These are phyloP conservation scores for Microbotryum saponariae DNA, from an alignment of 1,284 basidiomycete genomes.

Conservation along the genomic window DNA sequence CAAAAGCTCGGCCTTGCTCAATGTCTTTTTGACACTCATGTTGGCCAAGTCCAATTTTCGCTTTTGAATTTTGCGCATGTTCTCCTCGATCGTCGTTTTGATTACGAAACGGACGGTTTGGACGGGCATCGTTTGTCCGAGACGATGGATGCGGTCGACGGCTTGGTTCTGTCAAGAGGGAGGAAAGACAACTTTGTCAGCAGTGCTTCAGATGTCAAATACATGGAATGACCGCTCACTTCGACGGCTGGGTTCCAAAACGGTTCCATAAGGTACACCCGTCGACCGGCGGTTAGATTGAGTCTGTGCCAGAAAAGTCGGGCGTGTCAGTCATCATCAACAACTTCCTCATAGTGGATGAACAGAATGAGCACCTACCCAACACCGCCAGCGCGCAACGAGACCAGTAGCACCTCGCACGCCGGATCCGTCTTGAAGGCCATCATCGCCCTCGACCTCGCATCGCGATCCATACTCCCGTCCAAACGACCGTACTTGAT, in stretches of 20 bases:
- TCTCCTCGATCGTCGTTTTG: slow-evolving; percentile 77
- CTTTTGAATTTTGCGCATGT: slow-evolving; percentile 65
- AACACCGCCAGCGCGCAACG: slow-evolving; percentile 88
- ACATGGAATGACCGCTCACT: background rate
- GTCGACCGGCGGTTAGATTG: slow-evolving; percentile 38
- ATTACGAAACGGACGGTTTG: slow-evolving; percentile 90
- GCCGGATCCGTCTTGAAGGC: slow-evolving; percentile 68
- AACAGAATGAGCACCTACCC: slow-evolving; percentile 44
- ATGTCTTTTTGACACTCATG: slow-evolving; percentile 36
- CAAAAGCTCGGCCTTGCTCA: slow-evolving; percentile 36
- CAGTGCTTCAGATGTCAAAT: background rate
- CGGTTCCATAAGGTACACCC: slow-evolving; percentile 53
- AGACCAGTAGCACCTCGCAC: slow-evolving; percentile 81
- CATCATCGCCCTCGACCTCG: slow-evolving; percentile 64
- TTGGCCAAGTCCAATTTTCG: slow-evolving; percentile 88
- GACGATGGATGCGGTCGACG: slow-evolving; percentile 63
- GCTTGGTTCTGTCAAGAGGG: slow-evolving; percentile 55
- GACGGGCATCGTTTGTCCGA: slow-evolving; percentile 84
- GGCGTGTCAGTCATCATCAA: background rate
- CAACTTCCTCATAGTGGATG: background rate
- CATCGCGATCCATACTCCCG: slow-evolving; percentile 82
- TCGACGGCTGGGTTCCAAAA: slow-evolving; percentile 58
- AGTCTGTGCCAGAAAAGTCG: slow-evolving; percentile 16
- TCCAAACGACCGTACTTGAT: slow-evolving; percentile 80
- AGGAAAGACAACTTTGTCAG: background rate